Base-by-base conservation (phyloP, 352 stramenopile genomes). In the Achlya hypogyna region DNA sequence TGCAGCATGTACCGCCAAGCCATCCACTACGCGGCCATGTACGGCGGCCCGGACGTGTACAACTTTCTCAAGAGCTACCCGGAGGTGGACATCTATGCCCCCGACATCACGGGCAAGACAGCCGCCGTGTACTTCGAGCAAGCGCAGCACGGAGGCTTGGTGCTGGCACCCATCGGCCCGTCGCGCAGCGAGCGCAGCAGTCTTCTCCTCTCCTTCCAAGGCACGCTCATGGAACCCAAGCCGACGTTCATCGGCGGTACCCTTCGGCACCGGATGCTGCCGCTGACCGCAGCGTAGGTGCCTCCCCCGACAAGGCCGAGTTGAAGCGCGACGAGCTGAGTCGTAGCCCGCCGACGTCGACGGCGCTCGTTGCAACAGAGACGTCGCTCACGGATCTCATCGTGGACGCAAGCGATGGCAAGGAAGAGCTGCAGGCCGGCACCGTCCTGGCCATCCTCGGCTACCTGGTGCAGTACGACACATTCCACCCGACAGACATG, bases 21-120 rank as follows among this genome's bases (percentile, higher is more conserved):
- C 18, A 72, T 95, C 20, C 84, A 95, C 62, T 93, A 89, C 58
- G 86, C 83, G 16, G 82, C 82, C 5, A 62, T 88, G 38, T 81
- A 82, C 64, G 84, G 84, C 1, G 81, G 77, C n/a, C 63, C 73
- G 9, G 77, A 79, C 18, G 69, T 89, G 18, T 93, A 82, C 34
- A 60, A 81, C 0, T 83, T 77, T 65, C 25, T 95, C 73, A 74
- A 65, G 3, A 63, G 72, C 18, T 51, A 74, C 4, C 49, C 60
- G 5, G 79, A 82, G 52, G 69, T 69, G 8, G 75, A 88, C 49
- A 73, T 75, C 2, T 74, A 78, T 23, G 60, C 42, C 6, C 60
- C 42, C n/a, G 86, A 95, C 63, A 74, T 95, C 23, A 86, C 76
- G 53, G 86, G 86, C n/a, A 75, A 85, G 35, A 80, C 82, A 3